These are phyloP conservation scores for Geotrichum europaeum DNA, from an alignment of 1,139 yeast genomes.

Conservation along the genomic window DNA sequence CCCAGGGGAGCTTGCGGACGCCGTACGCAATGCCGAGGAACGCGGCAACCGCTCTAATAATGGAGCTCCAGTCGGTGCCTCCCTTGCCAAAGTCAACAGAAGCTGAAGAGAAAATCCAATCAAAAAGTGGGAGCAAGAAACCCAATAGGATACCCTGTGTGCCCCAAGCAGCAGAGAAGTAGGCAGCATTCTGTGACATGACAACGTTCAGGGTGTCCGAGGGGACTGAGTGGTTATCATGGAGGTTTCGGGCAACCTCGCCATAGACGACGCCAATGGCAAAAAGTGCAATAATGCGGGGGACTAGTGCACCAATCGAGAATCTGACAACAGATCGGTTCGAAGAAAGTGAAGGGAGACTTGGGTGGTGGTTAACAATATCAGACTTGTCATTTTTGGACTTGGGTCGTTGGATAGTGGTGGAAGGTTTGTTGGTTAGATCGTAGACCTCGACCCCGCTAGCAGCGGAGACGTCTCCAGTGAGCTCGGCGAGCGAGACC, in stretches of 20 bases:
- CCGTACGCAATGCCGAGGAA: conserved; percentile 82
- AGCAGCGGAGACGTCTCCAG: conserved; percentile 29
- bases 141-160: conserved; percentile 62
- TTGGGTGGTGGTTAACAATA: background rate
- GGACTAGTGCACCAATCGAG: conserved; percentile 20
- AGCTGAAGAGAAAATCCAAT: conserved; percentile 40
- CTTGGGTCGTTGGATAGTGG: background rate
- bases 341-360: conserved; percentile 8
- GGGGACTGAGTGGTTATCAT: conserved; percentile 33
- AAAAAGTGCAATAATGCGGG: conserved; percentile 27
- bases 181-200: conserved; percentile 29
- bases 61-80: conserved; percentile 38
- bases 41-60: conserved; percentile 62
- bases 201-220: conserved; percentile 29
- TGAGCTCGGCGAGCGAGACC: conserved; percentile 35
- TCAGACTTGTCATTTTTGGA: background rate
- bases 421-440: background rate
- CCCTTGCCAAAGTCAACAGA: conserved; percentile 22
- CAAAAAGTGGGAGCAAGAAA: conserved; percentile 55
- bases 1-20: conserved; percentile 74
- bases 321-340: conserved; percentile 19
- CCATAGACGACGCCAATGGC: conserved; percentile 34
- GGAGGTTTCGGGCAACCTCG: conserved; percentile 32
- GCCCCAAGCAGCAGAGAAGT: conserved; percentile 37
- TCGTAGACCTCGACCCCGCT: background rate